Conservation (phyloP, 805 yeast species). For the Ogataea zsoltii region DNA sequence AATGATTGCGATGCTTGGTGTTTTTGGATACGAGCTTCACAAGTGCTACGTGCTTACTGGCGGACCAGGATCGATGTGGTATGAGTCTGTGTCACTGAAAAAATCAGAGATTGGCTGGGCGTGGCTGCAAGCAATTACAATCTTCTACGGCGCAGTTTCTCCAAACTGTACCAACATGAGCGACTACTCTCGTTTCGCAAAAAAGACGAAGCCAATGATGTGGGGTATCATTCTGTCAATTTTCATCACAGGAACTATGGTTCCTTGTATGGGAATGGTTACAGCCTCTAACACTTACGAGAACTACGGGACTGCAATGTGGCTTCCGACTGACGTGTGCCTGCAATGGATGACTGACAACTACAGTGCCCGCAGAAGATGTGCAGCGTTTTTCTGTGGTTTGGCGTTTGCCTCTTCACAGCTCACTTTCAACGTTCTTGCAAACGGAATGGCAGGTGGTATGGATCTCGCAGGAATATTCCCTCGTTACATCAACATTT, state of each 20-base stretch:
- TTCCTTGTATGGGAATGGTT: slow-evolving; percentile 27
- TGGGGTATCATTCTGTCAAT: slow-evolving; percentile 8
- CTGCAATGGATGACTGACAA: slow-evolving; percentile 30
- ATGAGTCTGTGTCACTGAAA: slow-evolving; percentile 14
- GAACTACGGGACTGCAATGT: slow-evolving; percentile 39
- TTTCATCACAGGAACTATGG: slow-evolving; percentile 19
- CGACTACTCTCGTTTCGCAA: slow-evolving; percentile 39
- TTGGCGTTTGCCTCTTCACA: slow-evolving; percentile 56
- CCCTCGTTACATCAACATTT: slow-evolving; percentile 57
- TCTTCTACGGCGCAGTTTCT: slow-evolving; percentile 36
- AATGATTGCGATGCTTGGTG: slow-evolving; percentile 11
- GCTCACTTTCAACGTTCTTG: slow-evolving; percentile 55
- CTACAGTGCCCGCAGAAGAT: slow-evolving; percentile 9
- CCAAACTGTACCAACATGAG: slow-evolving; percentile 29
- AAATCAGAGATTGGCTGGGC: slow-evolving; percentile 37
- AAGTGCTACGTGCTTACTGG: slow-evolving; percentile 8
- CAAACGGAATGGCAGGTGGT: slow-evolving; percentile 9
- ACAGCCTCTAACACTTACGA: slow-evolving; percentile 29
- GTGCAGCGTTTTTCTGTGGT: slow-evolving; percentile 15
- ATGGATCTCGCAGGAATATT: slow-evolving; percentile 36
- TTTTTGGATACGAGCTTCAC: slow-evolving; percentile 12
- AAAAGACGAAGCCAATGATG: slow-evolving; percentile 28
- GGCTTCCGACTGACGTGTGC: slow-evolving; percentile 43
- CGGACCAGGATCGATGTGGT: slow-evolving; percentile 15
- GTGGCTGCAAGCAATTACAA: slow-evolving; percentile 39